A percentile compares a stretch with the other conserved stretches of the same genome.
These are phyloP conservation scores for Amphicarpaea edgeworthii DNA, from an alignment of 306 rosid genomes.

Conservation along the genomic window DNA sequence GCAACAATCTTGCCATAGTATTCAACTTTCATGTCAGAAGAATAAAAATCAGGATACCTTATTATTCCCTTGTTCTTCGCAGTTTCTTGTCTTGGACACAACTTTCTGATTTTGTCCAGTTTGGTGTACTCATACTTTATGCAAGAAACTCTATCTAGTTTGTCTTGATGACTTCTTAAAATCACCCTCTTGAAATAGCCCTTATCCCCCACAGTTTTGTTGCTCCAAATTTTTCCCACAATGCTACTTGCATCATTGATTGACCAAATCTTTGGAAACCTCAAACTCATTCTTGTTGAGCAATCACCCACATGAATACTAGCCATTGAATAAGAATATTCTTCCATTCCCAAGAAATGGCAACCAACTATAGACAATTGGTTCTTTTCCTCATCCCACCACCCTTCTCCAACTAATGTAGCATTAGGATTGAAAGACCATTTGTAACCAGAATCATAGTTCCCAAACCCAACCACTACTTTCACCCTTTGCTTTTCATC, in stretches of 20 bases:
- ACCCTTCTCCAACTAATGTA: slow-evolving; percentile 57
- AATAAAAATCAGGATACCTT: not conserved
- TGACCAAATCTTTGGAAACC: slow-evolving; percentile 54
- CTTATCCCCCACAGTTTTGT: not conserved
- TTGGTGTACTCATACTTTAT: slow-evolving; percentile 37
- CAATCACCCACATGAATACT: slow-evolving; percentile 56
- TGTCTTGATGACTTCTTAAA: not conserved
- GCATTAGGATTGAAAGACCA: slow-evolving; percentile 46
- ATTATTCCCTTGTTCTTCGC: not conserved
- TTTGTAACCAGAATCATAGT: not conserved
- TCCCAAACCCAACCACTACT: slow-evolving; percentile 43
- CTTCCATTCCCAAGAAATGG: slow-evolving; percentile 28
- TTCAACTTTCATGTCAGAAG: not conserved
- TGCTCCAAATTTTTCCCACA: slow-evolving; percentile 33
- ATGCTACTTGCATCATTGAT: not conserved
- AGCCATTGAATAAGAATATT: slow-evolving; percentile 47
- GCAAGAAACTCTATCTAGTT: not conserved
- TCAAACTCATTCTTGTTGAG: slow-evolving; percentile 52
- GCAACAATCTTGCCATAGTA: not conserved
- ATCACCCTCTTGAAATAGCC: slow-evolving; percentile 47
- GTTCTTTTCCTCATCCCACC: slow-evolving; percentile 53
- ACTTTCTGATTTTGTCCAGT: slow-evolving; percentile 34
- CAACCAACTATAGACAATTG: slow-evolving; percentile 50
- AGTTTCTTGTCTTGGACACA: slow-evolving; percentile 35
- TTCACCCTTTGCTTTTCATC: slow-evolving; percentile 36